phyloP scores from a whole-genome alignment of 139 green algal species.

The Choricystis sp. region DNA sequence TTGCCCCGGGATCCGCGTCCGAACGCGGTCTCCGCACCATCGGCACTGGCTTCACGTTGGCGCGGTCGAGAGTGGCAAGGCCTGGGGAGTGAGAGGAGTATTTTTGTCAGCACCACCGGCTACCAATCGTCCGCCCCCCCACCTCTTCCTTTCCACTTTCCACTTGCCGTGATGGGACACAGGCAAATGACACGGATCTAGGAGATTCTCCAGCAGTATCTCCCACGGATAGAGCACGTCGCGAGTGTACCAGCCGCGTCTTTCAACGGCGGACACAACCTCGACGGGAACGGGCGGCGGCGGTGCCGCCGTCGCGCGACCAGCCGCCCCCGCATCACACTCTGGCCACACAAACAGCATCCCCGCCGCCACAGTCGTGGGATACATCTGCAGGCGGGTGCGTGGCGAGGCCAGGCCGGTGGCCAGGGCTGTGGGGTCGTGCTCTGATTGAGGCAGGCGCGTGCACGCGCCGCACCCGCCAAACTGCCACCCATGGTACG shows the following conservation, averaged over 20 bases:
- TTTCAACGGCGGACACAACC: background rate
- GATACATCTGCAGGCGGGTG: background rate
- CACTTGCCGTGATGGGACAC: constrained; percentile 52
- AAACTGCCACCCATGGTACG: constrained; percentile 23
- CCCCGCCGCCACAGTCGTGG: background rate
- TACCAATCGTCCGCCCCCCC: no score
- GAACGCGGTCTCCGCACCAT: no score
- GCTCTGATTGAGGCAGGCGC: background rate
- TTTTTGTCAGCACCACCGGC: no score
- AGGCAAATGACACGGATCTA: constrained; percentile 49
- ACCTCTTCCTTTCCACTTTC: no score
- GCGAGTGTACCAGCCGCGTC: background rate
- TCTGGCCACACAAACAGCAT: constrained; percentile 14
- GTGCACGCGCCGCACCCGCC: constrained; percentile 2
- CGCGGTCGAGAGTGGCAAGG: background rate
- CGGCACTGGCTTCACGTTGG: background rate
- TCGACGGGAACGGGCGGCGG: background rate
- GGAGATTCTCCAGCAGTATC: constrained; percentile 43
- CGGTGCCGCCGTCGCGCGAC: no score
- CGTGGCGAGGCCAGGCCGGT: background rate
- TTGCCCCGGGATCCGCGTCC: no score
- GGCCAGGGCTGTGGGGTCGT: no score
- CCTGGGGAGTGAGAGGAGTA: no score
- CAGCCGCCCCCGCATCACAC: background rate
- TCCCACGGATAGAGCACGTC: constrained; percentile 26